Percentiles rank a stretch among this genome's conserved stretches.
phyloP scores from a whole-genome alignment of 257 asterid genomes.

The Ehretia macrophylla region DNA sequence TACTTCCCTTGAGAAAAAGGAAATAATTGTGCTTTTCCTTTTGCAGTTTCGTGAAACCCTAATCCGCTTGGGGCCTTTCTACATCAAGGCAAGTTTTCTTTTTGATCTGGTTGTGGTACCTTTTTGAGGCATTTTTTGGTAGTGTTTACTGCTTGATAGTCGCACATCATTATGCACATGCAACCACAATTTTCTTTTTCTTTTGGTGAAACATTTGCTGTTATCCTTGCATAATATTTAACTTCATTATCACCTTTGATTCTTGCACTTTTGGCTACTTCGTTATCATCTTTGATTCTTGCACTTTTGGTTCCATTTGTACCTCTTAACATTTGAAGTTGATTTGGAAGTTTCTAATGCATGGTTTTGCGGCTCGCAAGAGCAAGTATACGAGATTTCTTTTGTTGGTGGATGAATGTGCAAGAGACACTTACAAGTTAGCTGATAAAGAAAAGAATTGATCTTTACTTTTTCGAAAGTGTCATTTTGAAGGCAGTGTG shows the following conservation, averaged over 20 bases:
- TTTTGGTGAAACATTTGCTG: neutral
- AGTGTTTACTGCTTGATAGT: slow-evolving; percentile 6
- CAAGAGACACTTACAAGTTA: too few species aligned
- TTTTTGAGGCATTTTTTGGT: neutral
- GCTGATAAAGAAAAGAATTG: too few species aligned
- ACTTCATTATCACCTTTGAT: neutral
- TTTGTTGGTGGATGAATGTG: too few species aligned
- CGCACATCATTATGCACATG: neutral
- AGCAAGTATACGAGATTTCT: too few species aligned
- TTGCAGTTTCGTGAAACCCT: slow-evolving; percentile 97
- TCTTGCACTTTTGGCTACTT: too few species aligned
- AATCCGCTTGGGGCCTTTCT: slow-evolving; percentile 88
- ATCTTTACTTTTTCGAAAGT: too few species aligned
- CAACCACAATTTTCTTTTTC: too few species aligned
- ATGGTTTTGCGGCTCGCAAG: too few species aligned
- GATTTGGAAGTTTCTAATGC: too few species aligned
- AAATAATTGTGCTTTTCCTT: slow-evolving; percentile 1
- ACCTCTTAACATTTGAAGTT: too few species aligned
- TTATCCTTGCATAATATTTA: neutral
- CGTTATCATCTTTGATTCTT: neutral
- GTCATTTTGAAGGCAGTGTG: too few species aligned
- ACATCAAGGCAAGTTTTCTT: slow-evolving; percentile 75
- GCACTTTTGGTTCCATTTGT: too few species aligned
- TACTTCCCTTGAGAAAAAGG: neutral
- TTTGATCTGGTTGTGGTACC: slow-evolving; percentile 7